Evolutionary conservation across 345 rosid genomes (phyloP).

Genomic region (Kandelia obovata): DNA sequence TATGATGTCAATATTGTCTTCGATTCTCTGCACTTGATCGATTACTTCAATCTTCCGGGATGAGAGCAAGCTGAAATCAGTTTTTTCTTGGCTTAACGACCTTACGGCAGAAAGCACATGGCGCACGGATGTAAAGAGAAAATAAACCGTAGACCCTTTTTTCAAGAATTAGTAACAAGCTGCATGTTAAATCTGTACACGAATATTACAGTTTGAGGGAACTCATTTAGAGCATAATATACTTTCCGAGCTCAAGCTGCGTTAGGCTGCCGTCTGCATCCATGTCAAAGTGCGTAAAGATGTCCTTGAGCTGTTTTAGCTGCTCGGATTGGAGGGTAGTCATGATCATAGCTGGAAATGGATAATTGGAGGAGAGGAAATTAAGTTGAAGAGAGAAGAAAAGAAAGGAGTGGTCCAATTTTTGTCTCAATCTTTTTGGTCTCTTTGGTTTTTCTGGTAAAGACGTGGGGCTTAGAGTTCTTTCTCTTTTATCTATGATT

Average conservation of each 20-base stretch:
- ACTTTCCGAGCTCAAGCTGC: constrained; percentile 52
- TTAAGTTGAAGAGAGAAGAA: background rate
- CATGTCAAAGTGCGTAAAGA: constrained; percentile 89
- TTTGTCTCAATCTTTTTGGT: background rate
- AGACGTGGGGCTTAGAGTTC: constrained; percentile 9
- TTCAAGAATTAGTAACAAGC: no score
- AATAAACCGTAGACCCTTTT: no score
- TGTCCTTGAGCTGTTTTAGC: constrained; percentile 66
- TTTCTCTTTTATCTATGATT: background rate
- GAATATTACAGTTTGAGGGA: no score
- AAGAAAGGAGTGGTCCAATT: background rate
- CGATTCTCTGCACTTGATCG: background rate
- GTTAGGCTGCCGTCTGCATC: constrained; percentile 80
- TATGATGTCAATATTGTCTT: background rate
- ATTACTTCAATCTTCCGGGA: background rate
- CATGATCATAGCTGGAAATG: constrained; percentile 26
- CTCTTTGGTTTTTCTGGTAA: constrained; percentile 10
- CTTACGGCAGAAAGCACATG: no score
- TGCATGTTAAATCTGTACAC: no score
- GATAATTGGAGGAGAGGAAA: background rate
- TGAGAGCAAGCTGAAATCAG: background rate
- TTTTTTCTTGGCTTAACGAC: background rate
- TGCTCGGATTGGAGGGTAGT: constrained; percentile 47
- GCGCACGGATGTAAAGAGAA: no score
- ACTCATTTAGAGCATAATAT: no score